Evolutionary conservation across 192 early-diverging fungal species (phyloP), one percentile per base, ranked within the genome.

Genomic region (Linnemannia elongata): DNA sequence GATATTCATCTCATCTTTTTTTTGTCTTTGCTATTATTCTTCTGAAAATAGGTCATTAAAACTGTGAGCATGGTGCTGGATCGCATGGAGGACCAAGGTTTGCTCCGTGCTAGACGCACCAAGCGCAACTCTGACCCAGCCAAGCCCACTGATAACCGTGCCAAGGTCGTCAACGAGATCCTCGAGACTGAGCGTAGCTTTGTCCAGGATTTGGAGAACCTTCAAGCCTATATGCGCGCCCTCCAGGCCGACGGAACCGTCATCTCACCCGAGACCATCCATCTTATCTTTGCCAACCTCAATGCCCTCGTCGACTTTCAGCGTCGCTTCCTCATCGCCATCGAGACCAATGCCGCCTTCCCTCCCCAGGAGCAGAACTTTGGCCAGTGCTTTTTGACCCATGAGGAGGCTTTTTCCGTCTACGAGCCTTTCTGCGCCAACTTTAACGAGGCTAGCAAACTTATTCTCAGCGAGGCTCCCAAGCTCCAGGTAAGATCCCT

Each of bases 341-440:
- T 99, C 84, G 98, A 99, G 90, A 92, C 95, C 42, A 91, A 96
- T 36, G 92, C 93, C 33, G 91, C 93, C 35, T 91, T 93, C 77
- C 71, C 93, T 38, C 82, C 95, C 27, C 88, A 92, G 60, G 97
- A 99, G 60, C 97, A 99, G 86, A 91, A 95, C 55, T 94, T 99
- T 89, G 98, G 98, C 38, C 91, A 89, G 20, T 89, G 98, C 20
- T 99, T 99, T 81, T 75, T 95, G n/a, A 90, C 93, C 72, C 80
- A 90, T 76, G 94, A 95, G 79, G 94, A 94, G 69, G 92, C 92
- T 30, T 97, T 96, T 75, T 91, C 92, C 44, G 94, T 98, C 20
- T 99, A 99, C 88, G 93, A 97, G 78, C 94, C 97, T 18, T 98
- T 97, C 88, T 98, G 97, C 77, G 95, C 96, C 68, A 99, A 99